Conservation (phyloP, 225 moss, liverwort and hornwort species). For the Bryoerythrophyllum caledonicum region DNA sequence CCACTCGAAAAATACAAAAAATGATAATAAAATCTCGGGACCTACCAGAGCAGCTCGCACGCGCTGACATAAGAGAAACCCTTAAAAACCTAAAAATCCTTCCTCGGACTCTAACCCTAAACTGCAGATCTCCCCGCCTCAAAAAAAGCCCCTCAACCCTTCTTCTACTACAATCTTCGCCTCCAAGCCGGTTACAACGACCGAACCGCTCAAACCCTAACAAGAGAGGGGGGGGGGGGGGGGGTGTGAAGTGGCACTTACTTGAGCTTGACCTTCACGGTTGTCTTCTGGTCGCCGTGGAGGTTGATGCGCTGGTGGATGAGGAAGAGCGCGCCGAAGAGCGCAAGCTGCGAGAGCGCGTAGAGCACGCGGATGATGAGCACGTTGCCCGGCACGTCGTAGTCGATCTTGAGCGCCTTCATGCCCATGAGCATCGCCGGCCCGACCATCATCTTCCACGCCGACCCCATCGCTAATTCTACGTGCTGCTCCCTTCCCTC, state of each 20-base stretch:
- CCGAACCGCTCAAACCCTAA: not conserved
- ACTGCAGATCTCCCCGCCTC: not conserved
- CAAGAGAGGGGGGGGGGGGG: not conserved
- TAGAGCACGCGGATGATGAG: slow-evolving; percentile 70
- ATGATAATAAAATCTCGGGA: not conserved
- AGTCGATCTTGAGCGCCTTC: slow-evolving; percentile 57
- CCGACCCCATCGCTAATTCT: slow-evolving; percentile 35
- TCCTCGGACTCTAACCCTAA: not conserved
- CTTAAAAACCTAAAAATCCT: not conserved
- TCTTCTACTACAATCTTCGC: not conserved
- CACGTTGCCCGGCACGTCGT: slow-evolving; percentile 55
- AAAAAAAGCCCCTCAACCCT: not conserved
- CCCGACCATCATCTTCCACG: slow-evolving; percentile 77
- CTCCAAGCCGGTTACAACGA: too few species aligned
- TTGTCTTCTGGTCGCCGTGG: slow-evolving; percentile 55
- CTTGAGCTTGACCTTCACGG: slow-evolving; percentile 50
- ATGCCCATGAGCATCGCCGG: slow-evolving; percentile 67
- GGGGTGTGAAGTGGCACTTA: slow-evolving; percentile 3
- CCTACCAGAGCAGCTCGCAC: not conserved
- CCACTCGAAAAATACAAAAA: not conserved
- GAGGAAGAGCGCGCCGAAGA: slow-evolving; percentile 40
- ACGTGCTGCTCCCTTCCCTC: too few species aligned
- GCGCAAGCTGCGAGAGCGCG: slow-evolving; percentile 48
- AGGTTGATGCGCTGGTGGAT: slow-evolving; percentile 48
- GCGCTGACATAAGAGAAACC: not conserved